A percentile compares a stretch with the other conserved stretches of the same genome.
Evolutionary conservation across 768 basidiomycete species (phyloP).

Genomic region (Auriscalpium vulgare): DNA sequence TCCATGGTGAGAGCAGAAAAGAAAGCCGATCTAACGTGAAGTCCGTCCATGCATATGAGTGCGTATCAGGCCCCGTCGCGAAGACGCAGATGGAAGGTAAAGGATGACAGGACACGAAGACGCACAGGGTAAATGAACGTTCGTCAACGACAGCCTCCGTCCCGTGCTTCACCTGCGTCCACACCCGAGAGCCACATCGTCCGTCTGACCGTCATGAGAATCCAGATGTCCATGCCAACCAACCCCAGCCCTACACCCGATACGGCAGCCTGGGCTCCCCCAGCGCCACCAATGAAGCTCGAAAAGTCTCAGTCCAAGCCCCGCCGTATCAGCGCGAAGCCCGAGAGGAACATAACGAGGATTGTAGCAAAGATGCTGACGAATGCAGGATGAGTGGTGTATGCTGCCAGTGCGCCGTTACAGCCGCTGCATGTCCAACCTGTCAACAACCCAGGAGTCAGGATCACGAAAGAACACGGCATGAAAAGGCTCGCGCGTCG

Average conservation of each 20-base stretch:
- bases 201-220: too few species aligned
- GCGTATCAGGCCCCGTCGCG: too few species aligned
- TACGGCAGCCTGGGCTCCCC: background rate
- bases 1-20: background rate
- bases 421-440: constrained; percentile 53
- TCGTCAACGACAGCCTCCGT: too few species aligned
- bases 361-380: constrained; percentile 47
- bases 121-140: too few species aligned
- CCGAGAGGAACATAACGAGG: constrained; percentile 60
- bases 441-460: constrained; percentile 15
- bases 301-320: constrained; percentile 13
- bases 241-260: background rate
- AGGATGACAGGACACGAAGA: too few species aligned
- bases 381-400: constrained; percentile 44
- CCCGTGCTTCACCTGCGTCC: too few species aligned
- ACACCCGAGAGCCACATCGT: too few species aligned
- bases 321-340: constrained; percentile 46
- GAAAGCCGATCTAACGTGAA: background rate
- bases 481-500: too few species aligned
- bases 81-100: too few species aligned
- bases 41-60: background rate
- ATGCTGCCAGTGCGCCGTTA: constrained; percentile 29
- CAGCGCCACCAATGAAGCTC: background rate
- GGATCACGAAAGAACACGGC: too few species aligned
- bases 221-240: background rate